These are phyloP conservation scores for Termitomyces sp. DNA, from an alignment of 768 basidiomycete species.

Conservation along the genomic window DNA sequence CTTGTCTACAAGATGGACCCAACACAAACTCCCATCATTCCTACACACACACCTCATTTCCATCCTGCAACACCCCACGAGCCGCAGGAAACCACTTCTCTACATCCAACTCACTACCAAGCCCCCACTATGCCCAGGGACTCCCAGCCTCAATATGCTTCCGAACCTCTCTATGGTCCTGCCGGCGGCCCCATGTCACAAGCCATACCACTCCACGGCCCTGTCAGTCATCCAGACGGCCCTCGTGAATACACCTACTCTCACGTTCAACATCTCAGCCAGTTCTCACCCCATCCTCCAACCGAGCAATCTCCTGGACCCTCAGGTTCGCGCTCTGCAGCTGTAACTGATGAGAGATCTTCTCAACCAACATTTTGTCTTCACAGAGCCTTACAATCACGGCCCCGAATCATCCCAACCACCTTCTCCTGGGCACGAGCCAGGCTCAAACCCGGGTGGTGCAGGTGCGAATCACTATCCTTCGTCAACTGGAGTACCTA, in stretches of 20 bases:
- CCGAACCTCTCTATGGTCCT: slow-evolving; percentile 33
- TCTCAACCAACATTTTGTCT: slow-evolving; percentile 40
- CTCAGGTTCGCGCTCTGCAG: slow-evolving; percentile 14
- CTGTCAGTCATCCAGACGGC: slow-evolving; percentile 36
- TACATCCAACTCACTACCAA: slow-evolving; percentile 18
- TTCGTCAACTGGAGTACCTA: slow-evolving; percentile 42
- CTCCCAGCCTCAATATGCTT: slow-evolving; percentile 19
- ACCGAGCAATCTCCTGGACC: slow-evolving; percentile 20
- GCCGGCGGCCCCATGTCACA: slow-evolving; percentile 34
- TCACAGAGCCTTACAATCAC: slow-evolving; percentile 48
- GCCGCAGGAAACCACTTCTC: slow-evolving; percentile 16
- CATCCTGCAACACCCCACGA: slow-evolving; percentile 22
- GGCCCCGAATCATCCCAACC: slow-evolving; percentile 30
- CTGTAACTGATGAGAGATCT: slow-evolving; percentile 17
- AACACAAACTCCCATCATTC: slow-evolving; percentile 25
- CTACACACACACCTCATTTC: slow-evolving; percentile 19
- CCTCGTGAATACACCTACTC: slow-evolving; percentile 37
- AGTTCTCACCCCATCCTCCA: slow-evolving; percentile 27
- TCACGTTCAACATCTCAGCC: slow-evolving; percentile 32
- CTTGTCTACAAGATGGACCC: slow-evolving; percentile 18
- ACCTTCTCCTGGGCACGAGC: slow-evolving; percentile 28
- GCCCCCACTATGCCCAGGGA: slow-evolving; percentile 32
- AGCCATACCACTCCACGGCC: slow-evolving; percentile 36
- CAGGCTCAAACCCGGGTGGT: slow-evolving; percentile 25
- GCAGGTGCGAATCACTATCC: slow-evolving; percentile 54